These are phyloP conservation scores for Coleophoma crateriformis DNA, from an alignment of 2,329 filamentous ascomycete genomes.

Conservation along the genomic window DNA sequence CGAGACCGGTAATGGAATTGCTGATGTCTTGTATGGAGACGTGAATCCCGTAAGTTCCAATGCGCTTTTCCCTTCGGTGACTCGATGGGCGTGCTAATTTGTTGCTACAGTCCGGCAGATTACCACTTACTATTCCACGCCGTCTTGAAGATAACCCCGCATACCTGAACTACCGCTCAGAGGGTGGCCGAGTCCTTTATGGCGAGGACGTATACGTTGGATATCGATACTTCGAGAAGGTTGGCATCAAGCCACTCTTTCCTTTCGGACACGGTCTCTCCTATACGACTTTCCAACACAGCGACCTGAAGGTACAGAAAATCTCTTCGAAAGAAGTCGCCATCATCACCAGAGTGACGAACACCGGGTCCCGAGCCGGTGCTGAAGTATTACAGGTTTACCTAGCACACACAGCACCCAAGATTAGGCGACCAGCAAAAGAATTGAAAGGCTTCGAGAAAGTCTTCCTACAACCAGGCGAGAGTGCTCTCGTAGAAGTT, in stretches of 20 bases:
- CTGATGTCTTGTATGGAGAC: conserved; percentile 54
- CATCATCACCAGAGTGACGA: conserved; percentile 13
- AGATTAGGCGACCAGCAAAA: conserved; percentile 31
- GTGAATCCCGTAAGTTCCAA: conserved; percentile 30
- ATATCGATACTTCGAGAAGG: conserved; percentile 59
- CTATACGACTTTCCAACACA: conserved; percentile 62
- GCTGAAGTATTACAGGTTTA: conserved; percentile 27
- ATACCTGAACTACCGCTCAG: conserved; percentile 48
- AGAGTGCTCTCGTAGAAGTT: conserved; percentile 25
- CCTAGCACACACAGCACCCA: conserved; percentile 18
- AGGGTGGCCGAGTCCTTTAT: conserved; percentile 53
- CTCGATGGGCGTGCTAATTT: not conserved
- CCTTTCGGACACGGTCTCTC: conserved; percentile 75
- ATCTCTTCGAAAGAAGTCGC: not conserved
- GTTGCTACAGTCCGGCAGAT: conserved; percentile 38
- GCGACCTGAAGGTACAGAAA: conserved; percentile 35
- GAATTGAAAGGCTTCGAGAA: conserved; percentile 40
- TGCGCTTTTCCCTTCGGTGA: not conserved
- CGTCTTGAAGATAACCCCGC: conserved; percentile 53
- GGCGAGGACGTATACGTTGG: conserved; percentile 60
- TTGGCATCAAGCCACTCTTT: conserved; percentile 57
- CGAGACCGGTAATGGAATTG: conserved; percentile 57
- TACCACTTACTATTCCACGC: conserved; percentile 53
- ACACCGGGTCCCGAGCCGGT: conserved; percentile 20
- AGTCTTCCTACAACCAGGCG: conserved; percentile 30